Percentiles rank a stretch among this genome's conserved stretches.
Evolutionary conservation across 768 basidiomycete genomes (phyloP).

Genomic region (Russula griseocarnosa): DNA sequence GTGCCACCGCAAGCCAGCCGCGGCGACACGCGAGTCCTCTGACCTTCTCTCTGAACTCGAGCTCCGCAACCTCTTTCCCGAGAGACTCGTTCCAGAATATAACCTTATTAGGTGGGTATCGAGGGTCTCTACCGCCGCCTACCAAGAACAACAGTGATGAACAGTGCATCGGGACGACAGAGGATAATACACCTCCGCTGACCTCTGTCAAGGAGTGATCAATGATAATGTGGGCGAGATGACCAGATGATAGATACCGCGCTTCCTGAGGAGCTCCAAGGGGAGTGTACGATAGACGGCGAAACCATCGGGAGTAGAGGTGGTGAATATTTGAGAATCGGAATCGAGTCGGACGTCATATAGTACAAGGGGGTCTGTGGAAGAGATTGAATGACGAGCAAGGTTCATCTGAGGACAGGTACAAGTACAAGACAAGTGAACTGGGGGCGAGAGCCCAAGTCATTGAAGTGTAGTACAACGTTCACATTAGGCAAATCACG

Average conservation of each 20-base stretch:
- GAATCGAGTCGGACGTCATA: slow-evolving; percentile 75
- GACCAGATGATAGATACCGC: slow-evolving; percentile 48
- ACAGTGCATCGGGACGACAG: slow-evolving; percentile 72
- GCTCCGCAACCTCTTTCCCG: slow-evolving; percentile 76
- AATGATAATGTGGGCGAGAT: slow-evolving; percentile 20
- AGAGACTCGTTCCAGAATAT: slow-evolving; percentile 82
- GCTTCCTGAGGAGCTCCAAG: slow-evolving; percentile 72
- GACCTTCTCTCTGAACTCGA: slow-evolving; percentile 84
- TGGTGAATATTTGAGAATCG: slow-evolving; percentile 77
- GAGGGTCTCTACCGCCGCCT: slow-evolving; percentile 82
- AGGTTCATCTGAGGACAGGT: slow-evolving; percentile 63
- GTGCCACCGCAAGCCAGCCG: slow-evolving; percentile 79
- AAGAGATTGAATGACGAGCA: slow-evolving; percentile 76
- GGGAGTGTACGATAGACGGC: slow-evolving; percentile 78
- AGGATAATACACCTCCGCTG: slow-evolving; percentile 71
- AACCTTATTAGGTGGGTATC: slow-evolving; percentile 90
- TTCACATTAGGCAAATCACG: slow-evolving; percentile 7
- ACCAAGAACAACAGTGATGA: slow-evolving; percentile 82
- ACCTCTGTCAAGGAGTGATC: slow-evolving; percentile 50
- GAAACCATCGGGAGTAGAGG: slow-evolving; percentile 75
- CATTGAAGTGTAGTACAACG: slow-evolving; percentile 6
- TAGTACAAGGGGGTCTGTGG: slow-evolving; percentile 70
- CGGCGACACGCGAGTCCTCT: slow-evolving; percentile 75
- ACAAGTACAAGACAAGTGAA: slow-evolving; percentile 17
- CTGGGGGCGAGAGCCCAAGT: slow-evolving; percentile 21